Evolutionary conservation across 805 yeast species (phyloP), one percentile per base, ranked within the genome.

Genomic region (Kodamaea lidongshanica): DNA sequence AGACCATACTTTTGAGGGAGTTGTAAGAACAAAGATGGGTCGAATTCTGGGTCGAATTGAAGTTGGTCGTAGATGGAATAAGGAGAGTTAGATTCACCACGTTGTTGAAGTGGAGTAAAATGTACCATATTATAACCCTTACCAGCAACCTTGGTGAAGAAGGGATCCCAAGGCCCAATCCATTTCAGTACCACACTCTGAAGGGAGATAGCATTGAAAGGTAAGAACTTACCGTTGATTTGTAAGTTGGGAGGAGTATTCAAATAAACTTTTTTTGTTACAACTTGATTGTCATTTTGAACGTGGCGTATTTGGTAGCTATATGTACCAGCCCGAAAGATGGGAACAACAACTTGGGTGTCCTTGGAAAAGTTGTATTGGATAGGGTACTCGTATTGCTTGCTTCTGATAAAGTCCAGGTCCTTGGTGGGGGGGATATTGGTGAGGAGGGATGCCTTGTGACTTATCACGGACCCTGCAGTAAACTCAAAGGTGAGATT

Each of bases 81-180:
- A 0, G 98, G 98, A 5, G 96, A 88, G 53, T 88, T 73, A 1
- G 95, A 83, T 38, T 70, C 80, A 19, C 98, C 98, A 33, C 97
- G 69, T 40, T 77, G 61, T 56, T 89, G 96, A 43, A 89, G 65
- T 0, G 98, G 98, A 5, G 96, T 88, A 54, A 89, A 89, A 61
- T 89, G 98, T 25, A 92, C 65, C 96, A 89, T 85, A 55, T 92
- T 92, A 62, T 89, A 89, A 12, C 92, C 88, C 55, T 92, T 92
- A 6, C 58, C 51, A 10, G 78, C 58, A 25, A 89, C 70, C 26
- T 71, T 70, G 1, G 54, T 51, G 35, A 89, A 82, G 34, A 82
- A 61, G 1, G 57, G 51, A 34, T 74, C 73, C 97, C 97, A 89
- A 9, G 72, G 55, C 2, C 96, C 96, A 59, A 88, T 73, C 89